Evolutionary conservation across 2,329 filamentous ascomycete genomes (phyloP), one percentile per base, ranked within the genome.

Genomic region (Apiospora arundinis): DNA sequence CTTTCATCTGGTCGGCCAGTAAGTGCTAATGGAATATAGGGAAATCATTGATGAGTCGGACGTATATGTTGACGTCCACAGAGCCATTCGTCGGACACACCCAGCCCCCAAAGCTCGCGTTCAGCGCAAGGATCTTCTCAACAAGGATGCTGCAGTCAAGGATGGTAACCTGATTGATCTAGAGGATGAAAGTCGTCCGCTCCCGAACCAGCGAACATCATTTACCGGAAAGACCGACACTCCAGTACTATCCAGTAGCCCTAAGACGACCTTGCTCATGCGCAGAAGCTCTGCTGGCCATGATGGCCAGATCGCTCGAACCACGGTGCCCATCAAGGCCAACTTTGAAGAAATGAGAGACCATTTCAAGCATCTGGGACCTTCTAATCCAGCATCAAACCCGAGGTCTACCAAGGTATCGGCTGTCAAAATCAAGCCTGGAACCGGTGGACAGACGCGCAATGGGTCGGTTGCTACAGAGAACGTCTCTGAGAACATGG

Each of bases 1-100:
- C 82, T 77, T 11, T n/a, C 28, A n/a, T 21, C 18, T 12, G 1
- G 16, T 70, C 73, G 67, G 74, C 32, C 11, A 21, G 5, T 14
- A 9, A 40, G 40, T 60, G 9, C n/a, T 32, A 37, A 48, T 23
- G 28, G 60, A 5, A 4, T 28, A 1, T 6, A 95, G 93, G 85
- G 96, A 99, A 87, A 99, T 98, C 74, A 97, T 99, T 74, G 96
- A 99, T 80, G 96, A 99, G 82, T 98, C 95, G 0, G 96, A 99
- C 82, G 96, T 99, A 14, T 99, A 97, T 78, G 92, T 99, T 74
- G 96, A 99, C 81, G 95, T 99, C 2, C 96, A 98, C 86, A 98
- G 98, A 84, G 96, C 96, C 28, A 98, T 99, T 76, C 91, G 96
- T 71, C 93, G 96, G 69, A 89, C 97, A 77, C 90, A 92, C 25